Percentiles rank a stretch among this genome's conserved stretches.
phyloP scores from a whole-genome alignment of 495 filamentous ascomycete species.

The Opeltia flavorubescens region DNA sequence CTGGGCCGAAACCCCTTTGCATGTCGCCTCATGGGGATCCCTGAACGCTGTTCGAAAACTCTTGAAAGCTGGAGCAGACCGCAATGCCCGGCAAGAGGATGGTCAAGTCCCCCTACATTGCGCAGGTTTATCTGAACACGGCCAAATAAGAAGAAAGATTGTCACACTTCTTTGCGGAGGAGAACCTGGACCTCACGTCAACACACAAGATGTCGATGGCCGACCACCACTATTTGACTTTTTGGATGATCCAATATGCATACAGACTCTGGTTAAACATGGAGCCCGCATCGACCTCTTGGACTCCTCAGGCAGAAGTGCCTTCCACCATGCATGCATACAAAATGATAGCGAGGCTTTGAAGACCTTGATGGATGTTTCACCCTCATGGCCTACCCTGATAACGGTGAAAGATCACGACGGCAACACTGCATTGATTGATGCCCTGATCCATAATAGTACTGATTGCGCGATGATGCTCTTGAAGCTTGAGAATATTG shows the following conservation, averaged over 20 bases:
- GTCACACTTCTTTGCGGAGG: constrained; percentile 1
- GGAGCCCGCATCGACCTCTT: constrained; percentile 4
- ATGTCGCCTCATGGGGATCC: constrained; percentile 8
- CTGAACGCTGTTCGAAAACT: not conserved
- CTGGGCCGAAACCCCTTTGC: constrained; percentile 7
- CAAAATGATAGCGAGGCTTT: constrained; percentile 3
- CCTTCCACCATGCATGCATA: constrained; percentile 9
- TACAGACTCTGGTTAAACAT: not conserved
- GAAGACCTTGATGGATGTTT: not conserved
- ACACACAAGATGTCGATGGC: constrained; percentile 5
- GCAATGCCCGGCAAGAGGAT: constrained; percentile 5
- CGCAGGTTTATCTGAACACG: constrained; percentile 4
- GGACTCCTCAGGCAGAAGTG: constrained; percentile 2
- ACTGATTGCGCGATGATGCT: not conserved
- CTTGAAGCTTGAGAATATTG: constrained; percentile 1
- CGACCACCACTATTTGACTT: constrained; percentile 8
- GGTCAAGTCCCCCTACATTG: constrained; percentile 6
- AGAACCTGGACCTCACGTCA: not conserved
- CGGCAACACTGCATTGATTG: constrained; percentile 7
- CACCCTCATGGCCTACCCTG: constrained; percentile 1
- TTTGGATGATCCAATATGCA: constrained; percentile 7
- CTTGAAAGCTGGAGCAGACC: constrained; percentile 5
- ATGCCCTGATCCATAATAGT: constrained; percentile 3
- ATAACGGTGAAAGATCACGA: constrained; percentile 6
- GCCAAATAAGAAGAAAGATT: constrained; percentile 2